phyloP scores from a whole-genome alignment of 768 basidiomycete genomes.

The Boletus subcaerulescens region DNA sequence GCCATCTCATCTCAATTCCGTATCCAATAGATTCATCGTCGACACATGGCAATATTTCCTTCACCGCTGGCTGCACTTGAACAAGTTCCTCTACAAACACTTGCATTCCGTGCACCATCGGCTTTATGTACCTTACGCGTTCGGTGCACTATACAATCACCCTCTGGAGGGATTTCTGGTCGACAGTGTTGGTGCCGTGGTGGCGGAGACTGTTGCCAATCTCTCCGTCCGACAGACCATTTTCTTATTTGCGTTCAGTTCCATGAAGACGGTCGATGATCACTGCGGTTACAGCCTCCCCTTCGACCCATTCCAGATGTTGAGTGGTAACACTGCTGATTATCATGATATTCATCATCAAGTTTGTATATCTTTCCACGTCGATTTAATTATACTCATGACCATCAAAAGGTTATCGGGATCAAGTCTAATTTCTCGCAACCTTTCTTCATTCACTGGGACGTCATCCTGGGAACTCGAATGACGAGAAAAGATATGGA shows the following conservation, averaged over 20 bases:
- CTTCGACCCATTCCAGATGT: slow-evolving; percentile 86
- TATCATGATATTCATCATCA: slow-evolving; percentile 99
- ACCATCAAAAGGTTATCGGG: slow-evolving; percentile 45
- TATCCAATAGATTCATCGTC: slow-evolving; percentile 68
- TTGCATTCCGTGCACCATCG: slow-evolving; percentile 95
- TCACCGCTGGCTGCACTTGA: slow-evolving; percentile 88
- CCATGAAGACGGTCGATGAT: slow-evolving; percentile 92
- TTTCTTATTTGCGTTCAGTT: slow-evolving; percentile 79
- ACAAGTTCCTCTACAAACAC: slow-evolving; percentile 86
- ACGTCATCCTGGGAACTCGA: slow-evolving; percentile 76
- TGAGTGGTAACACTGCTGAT: slow-evolving; percentile 88
- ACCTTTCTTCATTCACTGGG: slow-evolving; percentile 97
- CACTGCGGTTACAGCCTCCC: slow-evolving; percentile 90
- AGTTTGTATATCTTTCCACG: slow-evolving; percentile 37
- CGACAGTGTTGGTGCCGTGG: slow-evolving; percentile 74
- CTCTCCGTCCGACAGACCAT: slow-evolving; percentile 83
- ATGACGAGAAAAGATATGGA: slow-evolving; percentile 72
- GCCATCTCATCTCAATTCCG: background rate
- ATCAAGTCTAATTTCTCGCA: slow-evolving; percentile 96
- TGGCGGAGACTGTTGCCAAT: slow-evolving; percentile 66
- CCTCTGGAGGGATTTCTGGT: slow-evolving; percentile 91
- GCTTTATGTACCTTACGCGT: slow-evolving; percentile 95
- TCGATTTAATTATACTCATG: background rate
- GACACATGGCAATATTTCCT: slow-evolving; percentile 99
- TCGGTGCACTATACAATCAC: slow-evolving; percentile 96